Base-by-base conservation (phyloP, 768 basidiomycete genomes). In the Lactarius tabidus region DNA sequence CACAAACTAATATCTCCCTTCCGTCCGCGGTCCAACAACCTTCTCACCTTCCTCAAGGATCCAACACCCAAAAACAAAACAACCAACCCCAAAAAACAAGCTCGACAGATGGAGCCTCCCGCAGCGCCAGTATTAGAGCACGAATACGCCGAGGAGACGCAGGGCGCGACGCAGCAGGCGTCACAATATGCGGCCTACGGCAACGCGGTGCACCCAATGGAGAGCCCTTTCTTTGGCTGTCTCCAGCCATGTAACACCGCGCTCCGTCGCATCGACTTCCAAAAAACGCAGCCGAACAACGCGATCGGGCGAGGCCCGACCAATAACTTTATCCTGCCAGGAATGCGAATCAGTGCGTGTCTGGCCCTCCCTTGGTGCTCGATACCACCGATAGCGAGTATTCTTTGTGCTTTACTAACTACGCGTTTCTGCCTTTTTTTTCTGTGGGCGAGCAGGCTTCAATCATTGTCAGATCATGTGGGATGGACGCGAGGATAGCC, bases 311-410 rank as follows among this genome's bases (percentile, higher is more conserved):
- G 69, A 2, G 67, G 67, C 8, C 26, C 26, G 6, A 20, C 1
- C 10, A 76, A 75, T 65, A 85, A 88, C 64, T 77, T 89, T 53
- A 74, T 85, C n/a, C 75, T 93, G 31, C 81, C 85, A 6, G 87
- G 88, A 10, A 82, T 80, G 77, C 90, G 84, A 81, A 83, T 92
- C 72, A 92, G 91, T 92, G 70, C 74, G 83, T 79, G 39, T 23
- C 59, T 57, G 33, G 28, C 35, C 28, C 10, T 17, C 66, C 20
- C 70, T 38, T 43, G 6, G 14, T 26, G 23, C 48, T 15, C 48
- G 48, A 51, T 15, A 28, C 26, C 15, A 26, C 10, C 48, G 48
- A 51, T 51, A 17, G 26, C 48, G 48, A 3, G 48, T 23, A 51
- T 54, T 57, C 7, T 57, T 59, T 60, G 48, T 48, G 45, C 23